These are phyloP conservation scores for Calophaca sinica DNA, from an alignment of 306 rosid genomes.

Conservation along the genomic window DNA sequence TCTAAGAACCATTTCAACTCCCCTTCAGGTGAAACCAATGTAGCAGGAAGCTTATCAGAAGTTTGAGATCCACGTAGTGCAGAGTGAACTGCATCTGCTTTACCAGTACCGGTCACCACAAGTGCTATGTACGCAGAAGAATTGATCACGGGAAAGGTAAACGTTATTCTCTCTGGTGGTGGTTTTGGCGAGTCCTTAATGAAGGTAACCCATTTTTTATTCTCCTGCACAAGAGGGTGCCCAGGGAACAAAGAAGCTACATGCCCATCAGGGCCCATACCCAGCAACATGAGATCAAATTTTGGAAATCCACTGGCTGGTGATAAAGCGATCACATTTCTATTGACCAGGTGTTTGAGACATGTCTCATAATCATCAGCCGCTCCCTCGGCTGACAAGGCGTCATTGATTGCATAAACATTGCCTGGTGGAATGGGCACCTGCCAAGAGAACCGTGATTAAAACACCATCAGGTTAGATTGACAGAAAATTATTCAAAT, in stretches of 20 bases:
- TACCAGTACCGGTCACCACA: conserved; percentile 76
- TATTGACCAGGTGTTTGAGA: conserved; percentile 65
- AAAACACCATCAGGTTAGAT: conserved; percentile 22
- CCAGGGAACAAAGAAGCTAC: conserved; percentile 96
- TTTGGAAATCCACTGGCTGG: conserved; percentile 76
- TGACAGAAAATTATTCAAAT: conserved; percentile 26
- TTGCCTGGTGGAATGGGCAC: conserved; percentile 72
- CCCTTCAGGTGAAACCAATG: conserved; percentile 75
- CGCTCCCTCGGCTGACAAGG: conserved; percentile 91
- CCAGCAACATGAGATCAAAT: conserved; percentile 89
- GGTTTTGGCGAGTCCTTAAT: conserved; percentile 93
- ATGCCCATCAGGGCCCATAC: conserved; percentile 99
- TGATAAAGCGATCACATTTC: conserved; percentile 59
- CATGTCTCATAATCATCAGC: conserved; percentile 90
- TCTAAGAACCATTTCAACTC: conserved; percentile 90
- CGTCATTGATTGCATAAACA: conserved; percentile 79
- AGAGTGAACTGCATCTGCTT: conserved; percentile 70
- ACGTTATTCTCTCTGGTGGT: conserved; percentile 91
- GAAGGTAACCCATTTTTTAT: conserved; percentile 82
- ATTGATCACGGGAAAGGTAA: conserved; percentile 88
- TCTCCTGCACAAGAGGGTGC: conserved; percentile 80
- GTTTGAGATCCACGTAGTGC: conserved; percentile 57
- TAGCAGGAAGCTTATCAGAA: conserved; percentile 72
- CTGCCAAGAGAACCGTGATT: conserved; percentile 49
- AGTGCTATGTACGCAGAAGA: conserved; percentile 72